phyloP scores from a whole-genome alignment of 1,139 yeast species.

The Kazachstania sp. region DNA sequence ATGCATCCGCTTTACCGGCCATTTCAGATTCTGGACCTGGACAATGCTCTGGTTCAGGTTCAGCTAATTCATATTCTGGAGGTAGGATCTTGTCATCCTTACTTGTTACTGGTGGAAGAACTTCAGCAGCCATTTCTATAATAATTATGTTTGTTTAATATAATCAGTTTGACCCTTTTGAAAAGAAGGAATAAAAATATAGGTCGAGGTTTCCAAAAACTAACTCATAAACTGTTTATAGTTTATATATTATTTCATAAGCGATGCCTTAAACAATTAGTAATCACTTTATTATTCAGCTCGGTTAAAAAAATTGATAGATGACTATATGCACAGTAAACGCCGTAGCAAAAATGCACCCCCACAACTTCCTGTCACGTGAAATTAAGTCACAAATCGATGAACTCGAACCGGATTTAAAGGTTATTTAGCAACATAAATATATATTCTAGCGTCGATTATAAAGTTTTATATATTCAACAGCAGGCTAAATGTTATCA shows the following conservation, averaged over 20 bases:
- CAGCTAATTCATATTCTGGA: constrained; percentile 27
- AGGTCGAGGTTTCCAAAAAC: background rate
- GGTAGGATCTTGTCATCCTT: constrained; percentile 16
- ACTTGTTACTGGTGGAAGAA: constrained; percentile 6
- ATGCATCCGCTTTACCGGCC: constrained; percentile 93
- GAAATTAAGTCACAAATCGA: no score
- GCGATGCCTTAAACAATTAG: background rate
- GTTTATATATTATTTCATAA: background rate
- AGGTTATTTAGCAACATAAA: no score
- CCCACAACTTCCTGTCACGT: no score
- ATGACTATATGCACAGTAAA: constrained; percentile 1
- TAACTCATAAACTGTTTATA: background rate
- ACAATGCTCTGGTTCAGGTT: constrained; percentile 88
- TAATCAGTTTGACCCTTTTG: background rate
- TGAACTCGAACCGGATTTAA: no score
- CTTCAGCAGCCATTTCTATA: constrained; percentile 16
- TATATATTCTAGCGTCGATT: no score
- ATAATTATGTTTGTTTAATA: background rate
- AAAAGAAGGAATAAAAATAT: background rate
- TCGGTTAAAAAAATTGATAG: background rate
- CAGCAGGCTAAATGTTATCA: no score
- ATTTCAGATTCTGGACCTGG: constrained; percentile 94
- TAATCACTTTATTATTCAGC: background rate
- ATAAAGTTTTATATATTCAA: no score
- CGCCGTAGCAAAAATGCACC: no score